Percentiles rank a stretch among this genome's conserved stretches.
Evolutionary conservation across 2,329 filamentous ascomycete species (phyloP).

Genomic region (Botryosphaeria dothidea): DNA sequence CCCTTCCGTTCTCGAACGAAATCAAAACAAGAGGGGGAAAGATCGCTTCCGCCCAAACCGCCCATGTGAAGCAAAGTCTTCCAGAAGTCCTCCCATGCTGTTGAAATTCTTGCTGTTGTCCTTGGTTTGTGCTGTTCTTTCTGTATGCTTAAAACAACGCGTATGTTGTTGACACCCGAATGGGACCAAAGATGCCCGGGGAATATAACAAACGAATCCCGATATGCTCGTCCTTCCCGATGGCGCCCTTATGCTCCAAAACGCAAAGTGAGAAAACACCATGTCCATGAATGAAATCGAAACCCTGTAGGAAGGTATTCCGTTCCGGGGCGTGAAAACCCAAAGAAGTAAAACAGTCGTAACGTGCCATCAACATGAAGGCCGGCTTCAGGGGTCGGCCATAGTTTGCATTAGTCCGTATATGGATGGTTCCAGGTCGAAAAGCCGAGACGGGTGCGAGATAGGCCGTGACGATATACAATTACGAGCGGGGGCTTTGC

Average conservation of each 20-base stretch:
- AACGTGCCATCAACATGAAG: slow-evolving; percentile 19
- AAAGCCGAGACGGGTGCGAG: slow-evolving; percentile 4
- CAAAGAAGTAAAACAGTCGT: slow-evolving; percentile 17
- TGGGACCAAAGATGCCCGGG: background rate
- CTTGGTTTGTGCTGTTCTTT: slow-evolving; percentile 15
- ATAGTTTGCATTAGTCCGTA: slow-evolving; percentile 10
- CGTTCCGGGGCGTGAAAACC: background rate
- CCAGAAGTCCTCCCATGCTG: slow-evolving; percentile 16
- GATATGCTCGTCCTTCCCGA: slow-evolving; percentile 10
- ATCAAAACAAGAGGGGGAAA: slow-evolving; percentile 16
- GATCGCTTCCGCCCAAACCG: slow-evolving; percentile 15
- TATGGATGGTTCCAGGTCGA: slow-evolving; percentile 8
- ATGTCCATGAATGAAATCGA: slow-evolving; percentile 14
- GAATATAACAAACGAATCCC: slow-evolving; percentile 2
- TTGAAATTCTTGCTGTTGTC: slow-evolving; percentile 9
- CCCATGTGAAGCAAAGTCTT: slow-evolving; percentile 16
- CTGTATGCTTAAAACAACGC: slow-evolving; percentile 12
- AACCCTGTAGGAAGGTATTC: background rate
- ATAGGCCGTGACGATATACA: slow-evolving; percentile 16
- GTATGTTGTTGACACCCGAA: background rate
- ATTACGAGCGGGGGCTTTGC: slow-evolving; percentile 23
- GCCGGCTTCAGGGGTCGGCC: slow-evolving; percentile 17
- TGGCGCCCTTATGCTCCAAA: slow-evolving; percentile 16
- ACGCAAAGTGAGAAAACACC: slow-evolving; percentile 12
- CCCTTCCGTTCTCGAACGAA: slow-evolving; percentile 5